Base-by-base conservation (phyloP, 768 basidiomycete genomes). In the Trichaptum fuscoviolaceum region DNA sequence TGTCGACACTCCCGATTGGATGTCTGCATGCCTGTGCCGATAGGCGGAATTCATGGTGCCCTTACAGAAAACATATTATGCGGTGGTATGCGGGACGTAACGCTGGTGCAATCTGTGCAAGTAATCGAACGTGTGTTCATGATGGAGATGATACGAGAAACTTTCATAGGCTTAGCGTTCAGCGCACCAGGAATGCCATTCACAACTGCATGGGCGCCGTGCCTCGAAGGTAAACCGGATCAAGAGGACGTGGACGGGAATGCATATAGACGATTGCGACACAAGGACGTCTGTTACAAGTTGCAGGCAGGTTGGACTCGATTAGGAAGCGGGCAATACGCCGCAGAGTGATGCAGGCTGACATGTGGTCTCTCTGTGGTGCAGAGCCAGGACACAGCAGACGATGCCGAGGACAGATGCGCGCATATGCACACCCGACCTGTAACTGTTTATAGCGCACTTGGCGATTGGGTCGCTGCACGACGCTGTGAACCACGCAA, bases 91-190 rank as follows among this genome's bases (percentile, higher is more conserved):
- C n/a, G n/a, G n/a, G 42, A 52, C 42, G 42, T 52, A 52, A 52
- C 3, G 42, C 12, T 52, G 20, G 42, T 20, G 42, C 42, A 12
- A 20, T 52, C 42, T 52, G 42, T 52, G 3, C 42, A 12, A 12
- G 42, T 52, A 12, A 20, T 52, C 42, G 42, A 52, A 52, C 42
- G 42, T 52, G 42, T 52, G 42, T 52, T 52, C 42, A 52, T 52
- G 42, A 52, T 52, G 42, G 42, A 52, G 42, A 52, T 52, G 42
- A 52, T 52, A 52, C 42, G 42, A 52, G 42, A 52, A 52, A 52
- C 15, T 52, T 52, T 52, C 42, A 52, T 52, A 52, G 10, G 42
- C 42, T 52, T 52, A 52, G 42, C 42, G 20, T 52, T 12, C 42
- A 52, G 42, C 42, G 42, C 42, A 52, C 35, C 10, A 52, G 20